Percentiles rank a stretch among this genome's conserved stretches.
Evolutionary conservation across 108 stramenopile genomes (phyloP).

Genomic region (Pseudonitzschia delicatissima): DNA sequence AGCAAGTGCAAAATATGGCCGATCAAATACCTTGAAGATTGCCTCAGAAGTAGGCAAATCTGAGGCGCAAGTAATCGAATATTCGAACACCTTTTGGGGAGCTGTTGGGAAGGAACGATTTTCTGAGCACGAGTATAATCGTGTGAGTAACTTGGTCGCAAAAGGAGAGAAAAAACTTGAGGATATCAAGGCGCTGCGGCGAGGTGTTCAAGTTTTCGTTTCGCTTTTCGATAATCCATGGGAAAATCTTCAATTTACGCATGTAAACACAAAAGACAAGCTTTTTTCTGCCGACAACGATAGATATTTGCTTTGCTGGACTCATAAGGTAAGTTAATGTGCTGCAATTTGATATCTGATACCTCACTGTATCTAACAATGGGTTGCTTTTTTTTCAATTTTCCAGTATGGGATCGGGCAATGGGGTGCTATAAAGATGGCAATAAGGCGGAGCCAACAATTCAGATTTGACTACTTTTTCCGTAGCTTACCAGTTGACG

Average conservation of each 20-base stretch:
- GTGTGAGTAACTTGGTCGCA: constrained; percentile 78
- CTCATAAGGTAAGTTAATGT: constrained; percentile 60
- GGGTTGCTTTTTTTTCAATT: neutral
- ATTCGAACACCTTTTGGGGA: constrained; percentile 71
- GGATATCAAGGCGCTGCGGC: constrained; percentile 68
- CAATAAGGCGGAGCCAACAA: constrained; percentile 71
- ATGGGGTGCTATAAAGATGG: constrained; percentile 87
- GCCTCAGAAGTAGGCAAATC: constrained; percentile 75
- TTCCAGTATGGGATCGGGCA: constrained; percentile 69
- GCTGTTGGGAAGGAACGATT: constrained; percentile 70
- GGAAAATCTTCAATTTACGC: constrained; percentile 79
- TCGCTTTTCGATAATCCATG: constrained; percentile 88
- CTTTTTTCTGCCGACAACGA: constrained; percentile 61
- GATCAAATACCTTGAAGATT: constrained; percentile 48
- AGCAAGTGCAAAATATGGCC: constrained; percentile 62
- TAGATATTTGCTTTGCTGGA: constrained; percentile 68
- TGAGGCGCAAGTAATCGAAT: constrained; percentile 51
- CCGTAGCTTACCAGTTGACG: constrained; percentile 51
- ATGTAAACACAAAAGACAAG: constrained; percentile 67
- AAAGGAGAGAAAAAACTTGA: constrained; percentile 78
- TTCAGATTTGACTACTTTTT: constrained; percentile 89
- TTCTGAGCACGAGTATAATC: constrained; percentile 84
- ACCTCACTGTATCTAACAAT: constrained; percentile 6
- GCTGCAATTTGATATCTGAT: neutral
- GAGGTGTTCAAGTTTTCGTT: constrained; percentile 60